These are phyloP conservation scores for Wickerhamiella brachini DNA, from an alignment of 805 yeast genomes.

Conservation along the genomic window DNA sequence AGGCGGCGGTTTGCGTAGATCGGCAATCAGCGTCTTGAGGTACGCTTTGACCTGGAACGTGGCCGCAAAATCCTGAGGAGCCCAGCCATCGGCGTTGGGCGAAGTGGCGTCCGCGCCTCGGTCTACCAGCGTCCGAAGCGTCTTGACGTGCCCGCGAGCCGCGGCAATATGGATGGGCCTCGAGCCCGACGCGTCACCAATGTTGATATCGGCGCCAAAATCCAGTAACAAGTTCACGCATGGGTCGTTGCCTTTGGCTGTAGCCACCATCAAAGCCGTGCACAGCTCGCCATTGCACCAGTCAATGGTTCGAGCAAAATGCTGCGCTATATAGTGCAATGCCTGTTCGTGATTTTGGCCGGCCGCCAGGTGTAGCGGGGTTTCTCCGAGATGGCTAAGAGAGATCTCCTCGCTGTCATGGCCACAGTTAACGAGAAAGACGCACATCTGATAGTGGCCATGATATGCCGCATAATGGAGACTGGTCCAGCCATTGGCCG, in stretches of 20 bases:
- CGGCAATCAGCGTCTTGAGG: slow-evolving; percentile 21
- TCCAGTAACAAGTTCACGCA: slow-evolving; percentile 53
- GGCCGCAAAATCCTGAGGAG: slow-evolving; percentile 45
- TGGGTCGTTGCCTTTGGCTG: slow-evolving; percentile 43
- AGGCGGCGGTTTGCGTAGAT: neutral
- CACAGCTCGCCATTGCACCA: slow-evolving; percentile 37
- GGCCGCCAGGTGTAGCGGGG: slow-evolving; percentile 62
- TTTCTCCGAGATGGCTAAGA: slow-evolving; percentile 39
- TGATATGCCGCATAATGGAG: slow-evolving; percentile 67
- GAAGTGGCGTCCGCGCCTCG: slow-evolving; percentile 36
- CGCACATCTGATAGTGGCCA: slow-evolving; percentile 60
- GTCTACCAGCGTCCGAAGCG: slow-evolving; percentile 38
- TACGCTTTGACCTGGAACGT: slow-evolving; percentile 37
- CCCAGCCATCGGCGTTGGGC: slow-evolving; percentile 48
- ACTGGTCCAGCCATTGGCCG: slow-evolving; percentile 67
- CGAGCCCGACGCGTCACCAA: slow-evolving; percentile 61
- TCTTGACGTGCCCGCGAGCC: slow-evolving; percentile 48
- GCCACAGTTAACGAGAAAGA: slow-evolving; percentile 37
- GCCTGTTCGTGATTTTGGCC: slow-evolving; percentile 54
- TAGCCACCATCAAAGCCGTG: slow-evolving; percentile 49
- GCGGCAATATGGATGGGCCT: slow-evolving; percentile 78
- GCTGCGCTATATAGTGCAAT: slow-evolving; percentile 55
- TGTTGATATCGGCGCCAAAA: slow-evolving; percentile 63
- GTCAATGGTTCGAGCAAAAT: slow-evolving; percentile 43
- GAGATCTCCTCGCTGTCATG: slow-evolving; percentile 40